Conservation (phyloP, 192 early-diverging fungal genomes). For the Coemansia nantahalensis region DNA sequence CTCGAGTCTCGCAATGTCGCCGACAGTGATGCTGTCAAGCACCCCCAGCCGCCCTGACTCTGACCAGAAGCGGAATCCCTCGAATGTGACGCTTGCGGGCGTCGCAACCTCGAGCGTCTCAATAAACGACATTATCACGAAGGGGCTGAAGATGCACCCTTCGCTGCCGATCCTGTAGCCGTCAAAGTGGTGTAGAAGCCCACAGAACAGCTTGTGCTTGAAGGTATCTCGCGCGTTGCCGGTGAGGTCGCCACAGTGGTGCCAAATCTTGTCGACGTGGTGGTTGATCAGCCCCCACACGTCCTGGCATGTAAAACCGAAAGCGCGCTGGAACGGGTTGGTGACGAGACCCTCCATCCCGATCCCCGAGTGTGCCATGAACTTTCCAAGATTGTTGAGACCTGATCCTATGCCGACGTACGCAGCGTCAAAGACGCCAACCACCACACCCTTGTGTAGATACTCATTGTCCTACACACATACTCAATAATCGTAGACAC, state of each 20-base stretch:
- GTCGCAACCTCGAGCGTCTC: neutral
- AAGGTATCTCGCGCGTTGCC: neutral
- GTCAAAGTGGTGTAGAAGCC: conserved; percentile 1
- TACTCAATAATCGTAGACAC: neutral
- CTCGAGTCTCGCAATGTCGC: too few species aligned
- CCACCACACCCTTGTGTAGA: conserved; percentile 1
- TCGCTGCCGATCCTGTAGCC: conserved; percentile 5
- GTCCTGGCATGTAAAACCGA: conserved; percentile 5
- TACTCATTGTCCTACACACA: conserved; percentile 1
- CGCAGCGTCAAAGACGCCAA: conserved; percentile 6
- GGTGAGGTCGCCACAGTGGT: too few species aligned
- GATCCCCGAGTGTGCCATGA: conserved; percentile 2
- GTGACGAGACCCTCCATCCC: neutral
- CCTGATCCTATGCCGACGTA: conserved; percentile 4
- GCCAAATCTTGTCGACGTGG: neutral
- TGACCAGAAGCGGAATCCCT: neutral
- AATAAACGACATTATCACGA: neutral
- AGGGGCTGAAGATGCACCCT: neutral
- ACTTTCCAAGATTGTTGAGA: neutral
- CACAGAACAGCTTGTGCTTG: neutral
- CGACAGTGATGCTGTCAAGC: too few species aligned
- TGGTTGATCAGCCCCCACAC: neutral
- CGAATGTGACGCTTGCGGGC: neutral
- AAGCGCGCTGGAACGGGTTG: conserved; percentile 7
- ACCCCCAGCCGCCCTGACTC: neutral